These are phyloP conservation scores for Saccharum spontaneum DNA, from an alignment of 176 grass and related monocot genomes.

Conservation along the genomic window DNA sequence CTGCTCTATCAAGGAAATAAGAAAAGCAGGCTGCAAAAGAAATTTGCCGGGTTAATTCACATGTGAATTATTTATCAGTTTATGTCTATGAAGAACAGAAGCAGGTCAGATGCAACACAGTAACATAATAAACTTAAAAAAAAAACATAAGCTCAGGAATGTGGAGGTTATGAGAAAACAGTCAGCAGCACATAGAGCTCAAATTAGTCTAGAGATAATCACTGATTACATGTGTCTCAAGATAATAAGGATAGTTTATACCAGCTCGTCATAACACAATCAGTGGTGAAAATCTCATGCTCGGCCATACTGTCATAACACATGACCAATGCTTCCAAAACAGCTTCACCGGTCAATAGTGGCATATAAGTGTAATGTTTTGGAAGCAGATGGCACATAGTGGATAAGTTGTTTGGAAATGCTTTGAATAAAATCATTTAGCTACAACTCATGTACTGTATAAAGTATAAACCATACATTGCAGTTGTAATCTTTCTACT, in stretches of 20 bases:
- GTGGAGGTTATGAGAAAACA: neutral
- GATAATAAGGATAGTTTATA: neutral
- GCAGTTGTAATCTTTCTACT: neutral
- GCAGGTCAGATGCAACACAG: neutral
- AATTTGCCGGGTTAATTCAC: neutral
- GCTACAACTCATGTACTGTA: neutral
- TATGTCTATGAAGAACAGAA: neutral
- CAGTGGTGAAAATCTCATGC: neutral
- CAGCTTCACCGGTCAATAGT: neutral
- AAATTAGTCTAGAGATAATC: neutral
- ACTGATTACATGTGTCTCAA: neutral
- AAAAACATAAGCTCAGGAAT: neutral
- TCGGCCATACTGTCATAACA: neutral
- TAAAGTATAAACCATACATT: neutral
- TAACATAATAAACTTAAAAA: neutral
- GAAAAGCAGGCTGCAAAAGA: slow-evolving; percentile 73
- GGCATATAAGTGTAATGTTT: neutral
- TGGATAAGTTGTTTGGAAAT: neutral
- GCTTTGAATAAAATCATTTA: neutral
- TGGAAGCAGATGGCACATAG: neutral
- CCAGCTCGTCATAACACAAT: neutral
- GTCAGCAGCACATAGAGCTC: slow-evolving; percentile 2
- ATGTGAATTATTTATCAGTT: neutral
- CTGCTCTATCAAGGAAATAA: slow-evolving; percentile 60
- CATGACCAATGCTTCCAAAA: neutral